phyloP scores from a whole-genome alignment of 306 rosid species.

The Biancaea sappan region DNA sequence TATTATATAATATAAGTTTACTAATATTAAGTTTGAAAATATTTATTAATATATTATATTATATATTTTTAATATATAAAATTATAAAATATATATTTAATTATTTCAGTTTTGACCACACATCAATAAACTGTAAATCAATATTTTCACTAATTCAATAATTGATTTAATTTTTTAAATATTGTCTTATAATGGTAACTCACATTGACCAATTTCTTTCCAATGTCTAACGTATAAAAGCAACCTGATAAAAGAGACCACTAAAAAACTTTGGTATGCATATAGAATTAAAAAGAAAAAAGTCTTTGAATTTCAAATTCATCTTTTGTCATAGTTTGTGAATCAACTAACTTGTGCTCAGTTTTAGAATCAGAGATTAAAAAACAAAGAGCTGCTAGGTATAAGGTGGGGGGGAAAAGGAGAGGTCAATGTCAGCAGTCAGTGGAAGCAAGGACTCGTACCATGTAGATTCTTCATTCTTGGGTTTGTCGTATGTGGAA shows the following conservation, averaged over 20 bases:
- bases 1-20: too few species aligned
- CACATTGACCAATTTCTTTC: not conserved
- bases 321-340: not conserved
- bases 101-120: too few species aligned
- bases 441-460: not conserved
- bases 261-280: too few species aligned
- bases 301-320: not conserved
- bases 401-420: not conserved
- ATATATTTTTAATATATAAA: too few species aligned
- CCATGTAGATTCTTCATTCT: not conserved
- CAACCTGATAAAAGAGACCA: not conserved
- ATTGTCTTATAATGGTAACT: too few species aligned
- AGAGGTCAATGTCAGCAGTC: not conserved
- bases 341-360: not conserved
- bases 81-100: too few species aligned
- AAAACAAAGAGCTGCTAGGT: not conserved
- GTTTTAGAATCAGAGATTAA: not conserved
- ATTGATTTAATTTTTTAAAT: too few species aligned
- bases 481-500: not conserved
- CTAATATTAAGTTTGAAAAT: too few species aligned
- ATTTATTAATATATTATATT: too few species aligned
- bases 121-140: too few species aligned
- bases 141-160: too few species aligned
- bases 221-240: not conserved
- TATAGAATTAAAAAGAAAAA: not conserved